Evolutionary conservation across 768 basidiomycete genomes (phyloP).

Genomic region (Pleurotus tuber-regium): DNA sequence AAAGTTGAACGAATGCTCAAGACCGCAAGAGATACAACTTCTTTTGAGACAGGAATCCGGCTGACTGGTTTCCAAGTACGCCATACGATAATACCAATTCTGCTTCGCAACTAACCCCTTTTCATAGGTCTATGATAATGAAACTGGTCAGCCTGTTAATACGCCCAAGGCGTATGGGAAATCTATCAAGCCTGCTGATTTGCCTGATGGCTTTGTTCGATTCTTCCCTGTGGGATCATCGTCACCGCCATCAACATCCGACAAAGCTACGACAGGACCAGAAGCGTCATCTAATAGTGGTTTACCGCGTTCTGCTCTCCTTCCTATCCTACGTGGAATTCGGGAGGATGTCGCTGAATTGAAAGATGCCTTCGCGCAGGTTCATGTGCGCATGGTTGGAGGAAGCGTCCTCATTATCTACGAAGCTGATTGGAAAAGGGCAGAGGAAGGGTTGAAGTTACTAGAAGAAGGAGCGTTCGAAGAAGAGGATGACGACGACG

Average conservation of each 20-base stretch:
- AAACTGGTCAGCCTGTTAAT: slow-evolving; percentile 48
- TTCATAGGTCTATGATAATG: slow-evolving; percentile 68
- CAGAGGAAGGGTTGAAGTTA: slow-evolving; percentile 38
- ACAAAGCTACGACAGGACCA: background rate
- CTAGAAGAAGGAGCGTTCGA: slow-evolving; percentile 31
- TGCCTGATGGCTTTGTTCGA: slow-evolving; percentile 70
- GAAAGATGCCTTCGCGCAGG: slow-evolving; percentile 39
- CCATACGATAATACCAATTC: slow-evolving; percentile 11
- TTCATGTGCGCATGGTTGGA: slow-evolving; percentile 81
- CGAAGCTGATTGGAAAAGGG: slow-evolving; percentile 44
- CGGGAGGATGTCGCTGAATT: slow-evolving; percentile 53
- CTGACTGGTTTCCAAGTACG: slow-evolving; percentile 90
- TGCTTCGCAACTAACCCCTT: background rate
- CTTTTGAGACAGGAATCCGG: slow-evolving; percentile 69
- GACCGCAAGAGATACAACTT: slow-evolving; percentile 69
- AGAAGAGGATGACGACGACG: slow-evolving; percentile 36
- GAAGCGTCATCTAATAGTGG: slow-evolving; percentile 37
- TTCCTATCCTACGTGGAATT: slow-evolving; percentile 57
- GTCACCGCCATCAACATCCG: no score
- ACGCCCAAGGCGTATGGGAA: slow-evolving; percentile 81
- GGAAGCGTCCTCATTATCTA: slow-evolving; percentile 82
- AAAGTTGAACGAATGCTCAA: slow-evolving; percentile 80
- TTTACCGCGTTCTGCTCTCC: slow-evolving; percentile 51
- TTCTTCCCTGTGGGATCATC: slow-evolving; percentile 68
- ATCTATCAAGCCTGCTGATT: slow-evolving; percentile 61